These are phyloP conservation scores for Russula compacta DNA, from an alignment of 768 basidiomycete species.

Conservation along the genomic window DNA sequence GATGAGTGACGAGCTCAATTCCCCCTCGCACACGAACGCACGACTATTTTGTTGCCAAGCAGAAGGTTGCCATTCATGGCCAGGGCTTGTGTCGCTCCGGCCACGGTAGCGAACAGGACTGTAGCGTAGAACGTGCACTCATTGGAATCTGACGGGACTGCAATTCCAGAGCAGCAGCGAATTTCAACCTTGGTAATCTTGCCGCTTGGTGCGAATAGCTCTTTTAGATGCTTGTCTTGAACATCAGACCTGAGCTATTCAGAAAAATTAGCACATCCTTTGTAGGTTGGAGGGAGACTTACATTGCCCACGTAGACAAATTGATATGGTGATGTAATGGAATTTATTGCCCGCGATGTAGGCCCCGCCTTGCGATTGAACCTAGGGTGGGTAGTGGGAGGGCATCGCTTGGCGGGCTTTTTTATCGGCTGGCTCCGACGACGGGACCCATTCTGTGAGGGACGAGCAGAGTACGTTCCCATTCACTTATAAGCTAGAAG, in stretches of 20 bases:
- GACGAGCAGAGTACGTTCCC: conserved; percentile 1
- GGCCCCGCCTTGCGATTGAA: not conserved
- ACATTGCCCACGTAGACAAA: conserved; percentile 59
- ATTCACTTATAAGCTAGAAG: not conserved
- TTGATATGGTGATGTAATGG: conserved; percentile 16
- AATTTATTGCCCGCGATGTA: not conserved
- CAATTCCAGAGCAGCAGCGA: conserved; percentile 29
- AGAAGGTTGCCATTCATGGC: not conserved
- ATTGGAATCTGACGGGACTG: not conserved
- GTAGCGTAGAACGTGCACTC: conserved; percentile 7
- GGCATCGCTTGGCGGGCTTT: not conserved
- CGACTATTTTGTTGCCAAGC: conserved; percentile 5
- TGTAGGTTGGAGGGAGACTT: conserved; percentile 25
- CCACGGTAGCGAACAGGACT: not conserved
- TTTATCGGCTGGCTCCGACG: not conserved
- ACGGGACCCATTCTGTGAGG: not conserved
- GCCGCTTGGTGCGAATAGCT: conserved; percentile 33
- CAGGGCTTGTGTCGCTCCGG: not conserved
- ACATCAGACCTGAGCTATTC: conserved; percentile 25
- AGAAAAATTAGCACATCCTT: not conserved
- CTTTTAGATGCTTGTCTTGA: conserved; percentile 27
- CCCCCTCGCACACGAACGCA: not conserved
- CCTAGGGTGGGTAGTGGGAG: not conserved
- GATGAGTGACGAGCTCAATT: not conserved
- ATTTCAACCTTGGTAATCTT: conserved; percentile 28